These are phyloP conservation scores for Phytophthora europaea DNA, from an alignment of 352 stramenopile genomes.

Conservation along the genomic window DNA sequence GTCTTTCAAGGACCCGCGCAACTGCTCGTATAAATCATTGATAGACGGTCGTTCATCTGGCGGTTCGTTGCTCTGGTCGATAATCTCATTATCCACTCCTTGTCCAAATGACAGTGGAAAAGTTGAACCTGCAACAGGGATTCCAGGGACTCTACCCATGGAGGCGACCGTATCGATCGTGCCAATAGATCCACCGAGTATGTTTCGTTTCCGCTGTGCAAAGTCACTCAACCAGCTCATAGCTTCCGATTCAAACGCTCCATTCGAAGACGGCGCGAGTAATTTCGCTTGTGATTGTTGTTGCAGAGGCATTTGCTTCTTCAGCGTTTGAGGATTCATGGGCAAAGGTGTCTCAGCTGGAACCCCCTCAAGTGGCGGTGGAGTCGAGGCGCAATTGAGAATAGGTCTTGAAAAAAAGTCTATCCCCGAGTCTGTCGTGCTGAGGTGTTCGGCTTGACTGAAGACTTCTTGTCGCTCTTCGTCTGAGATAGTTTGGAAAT, in stretches of 20 bases:
- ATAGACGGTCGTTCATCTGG: conserved; percentile 8
- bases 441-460: conserved; percentile 6
- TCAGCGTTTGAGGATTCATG: not conserved
- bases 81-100: not conserved
- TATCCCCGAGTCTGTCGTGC: conserved; percentile 25
- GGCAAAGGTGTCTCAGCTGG: not conserved
- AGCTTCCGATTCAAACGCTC: conserved; percentile 41
- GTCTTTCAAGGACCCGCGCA: conserved; percentile 37
- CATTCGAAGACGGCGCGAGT: not conserved
- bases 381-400: conserved; percentile 30
- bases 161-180: conserved; percentile 18
- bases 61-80: conserved; percentile 12
- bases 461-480: conserved; percentile 18
- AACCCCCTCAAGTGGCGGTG: conserved; percentile 5
- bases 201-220: conserved; percentile 73
- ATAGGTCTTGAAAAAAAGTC: conserved; percentile 28
- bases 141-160: conserved; percentile 4
- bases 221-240: conserved; percentile 76
- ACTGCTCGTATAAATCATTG: conserved; percentile 35
- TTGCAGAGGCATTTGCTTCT: conserved; percentile 12
- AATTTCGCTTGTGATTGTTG: not conserved
- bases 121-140: not conserved
- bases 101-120: not conserved
- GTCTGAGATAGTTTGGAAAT: conserved; percentile 48
- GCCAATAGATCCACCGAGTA: conserved; percentile 53